Conservation (phyloP, 192 early-diverging fungal genomes). For the Neocallimastix lanati region DNA sequence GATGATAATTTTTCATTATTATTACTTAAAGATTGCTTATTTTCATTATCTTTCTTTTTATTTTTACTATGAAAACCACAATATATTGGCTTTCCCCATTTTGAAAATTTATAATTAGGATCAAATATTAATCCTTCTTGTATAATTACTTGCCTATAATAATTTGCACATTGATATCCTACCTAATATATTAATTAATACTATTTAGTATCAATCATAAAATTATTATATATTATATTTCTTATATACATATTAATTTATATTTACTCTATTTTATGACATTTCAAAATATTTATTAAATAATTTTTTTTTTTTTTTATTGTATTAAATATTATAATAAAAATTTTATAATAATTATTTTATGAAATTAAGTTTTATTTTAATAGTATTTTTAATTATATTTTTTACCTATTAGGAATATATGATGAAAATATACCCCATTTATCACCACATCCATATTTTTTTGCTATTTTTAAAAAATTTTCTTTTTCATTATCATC, state of each 20-base stretch:
- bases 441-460: constrained; percentile 36
- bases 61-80: neutral
- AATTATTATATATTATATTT: too few species aligned
- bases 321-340: too few species aligned
- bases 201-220: too few species aligned
- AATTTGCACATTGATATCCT: constrained; percentile 43
- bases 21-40: too few species aligned
- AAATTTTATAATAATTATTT: too few species aligned
- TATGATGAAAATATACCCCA: constrained; percentile 41
- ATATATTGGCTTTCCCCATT: neutral
- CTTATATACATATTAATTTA: too few species aligned
- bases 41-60: neutral
- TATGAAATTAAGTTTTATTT: too few species aligned
- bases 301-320: too few species aligned
- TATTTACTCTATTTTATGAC: too few species aligned
- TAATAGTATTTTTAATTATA: too few species aligned
- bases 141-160: constrained; percentile 25
- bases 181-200: constrained; percentile 14
- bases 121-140: constrained; percentile 27
- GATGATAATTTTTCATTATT: too few species aligned
- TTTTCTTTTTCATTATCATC: constrained; percentile 32
- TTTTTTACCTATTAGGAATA: constrained; percentile 14
- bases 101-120: constrained; percentile 13
- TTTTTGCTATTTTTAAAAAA: constrained; percentile 30
- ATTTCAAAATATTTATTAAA: too few species aligned